Percentiles rank a stretch among this genome's conserved stretches.
These are phyloP conservation scores for Gilbertella persicaria DNA, from an alignment of 371 early-diverging fungal species.

Conservation along the genomic window DNA sequence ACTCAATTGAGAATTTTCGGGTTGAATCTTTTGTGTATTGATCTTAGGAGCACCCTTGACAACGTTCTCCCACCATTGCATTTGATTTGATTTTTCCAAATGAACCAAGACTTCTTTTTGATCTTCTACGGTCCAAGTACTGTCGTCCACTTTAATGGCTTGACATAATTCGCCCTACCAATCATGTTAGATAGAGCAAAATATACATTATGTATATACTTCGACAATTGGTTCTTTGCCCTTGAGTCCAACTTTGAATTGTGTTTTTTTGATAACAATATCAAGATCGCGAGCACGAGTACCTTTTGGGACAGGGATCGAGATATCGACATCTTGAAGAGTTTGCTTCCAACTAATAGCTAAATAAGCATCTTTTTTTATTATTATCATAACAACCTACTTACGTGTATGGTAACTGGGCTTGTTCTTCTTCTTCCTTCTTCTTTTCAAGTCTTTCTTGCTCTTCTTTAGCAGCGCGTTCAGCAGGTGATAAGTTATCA, in stretches of 20 bases:
- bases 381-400: neutral
- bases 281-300: conserved; percentile 72
- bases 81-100: conserved; percentile 81
- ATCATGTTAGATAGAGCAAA: neutral
- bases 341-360: conserved; percentile 79
- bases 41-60: conserved; percentile 80
- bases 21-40: conserved; percentile 88
- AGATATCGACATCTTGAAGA: conserved; percentile 80
- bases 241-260: conserved; percentile 75
- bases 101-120: conserved; percentile 75
- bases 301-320: conserved; percentile 76
- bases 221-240: conserved; percentile 77
- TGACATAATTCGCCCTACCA: conserved; percentile 74
- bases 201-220: conserved; percentile 48
- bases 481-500: conserved; percentile 37
- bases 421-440: conserved; percentile 56
- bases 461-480: conserved; percentile 30
- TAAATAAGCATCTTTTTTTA: neutral
- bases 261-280: conserved; percentile 68
- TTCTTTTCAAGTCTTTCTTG: conserved; percentile 37
- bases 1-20: conserved; percentile 86
- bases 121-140: conserved; percentile 83
- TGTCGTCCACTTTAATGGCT: conserved; percentile 76
- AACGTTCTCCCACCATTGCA: conserved; percentile 94
- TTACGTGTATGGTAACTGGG: conserved; percentile 51